Base-by-base conservation (phyloP, 495 filamentous ascomycete genomes). In the Monascus purpureus region DNA sequence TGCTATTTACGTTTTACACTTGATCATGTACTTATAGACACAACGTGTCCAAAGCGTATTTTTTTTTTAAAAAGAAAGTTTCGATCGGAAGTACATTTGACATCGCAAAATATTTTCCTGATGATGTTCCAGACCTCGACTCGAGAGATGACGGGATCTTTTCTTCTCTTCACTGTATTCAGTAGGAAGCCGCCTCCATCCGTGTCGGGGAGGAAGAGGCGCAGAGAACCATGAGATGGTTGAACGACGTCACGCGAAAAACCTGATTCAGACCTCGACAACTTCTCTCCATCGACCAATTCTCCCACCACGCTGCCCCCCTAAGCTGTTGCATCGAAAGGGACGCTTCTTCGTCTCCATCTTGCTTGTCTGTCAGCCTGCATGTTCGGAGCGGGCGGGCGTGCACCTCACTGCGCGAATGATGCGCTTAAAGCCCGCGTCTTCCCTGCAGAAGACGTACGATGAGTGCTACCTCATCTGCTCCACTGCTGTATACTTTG, bases 401-500 rank as follows among this genome's bases (percentile, higher is more conserved):
- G 28, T 34, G 43, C 32, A 40, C 17, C 34, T 26, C 8, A 3
- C 19, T 16, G 26, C 23, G 20, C 31, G 44, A 50, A 84, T 81
- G 80, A 82, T 88, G 72, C 80, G 82, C 61, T 78, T 71, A 64
- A 83, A 78, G 49, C 69, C 72, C 27, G 61, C 70, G 40, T 75
- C 76, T 33, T 22, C 20, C 20, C 67, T 95, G 53, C 90, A 96
- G 65, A 95, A 94, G 70, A 93, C 84, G 35, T 95, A 95, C 59
- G 86, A 96, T 63, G 84, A 95, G 47, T 84, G 81, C 55, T 93
- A 93, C 56, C 63, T 94, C 35, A 81, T 77, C 41, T 93, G 84
- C 54, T 94, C 86, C 1, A 96, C 86, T 7, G 90, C 90, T 36
- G 80, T 94, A 39, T 93, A 93, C 57, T 93, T 90, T 52, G 86